Evolutionary conservation across 2,329 filamentous ascomycete species (phyloP).

Genomic region (Xylariales sp.): DNA sequence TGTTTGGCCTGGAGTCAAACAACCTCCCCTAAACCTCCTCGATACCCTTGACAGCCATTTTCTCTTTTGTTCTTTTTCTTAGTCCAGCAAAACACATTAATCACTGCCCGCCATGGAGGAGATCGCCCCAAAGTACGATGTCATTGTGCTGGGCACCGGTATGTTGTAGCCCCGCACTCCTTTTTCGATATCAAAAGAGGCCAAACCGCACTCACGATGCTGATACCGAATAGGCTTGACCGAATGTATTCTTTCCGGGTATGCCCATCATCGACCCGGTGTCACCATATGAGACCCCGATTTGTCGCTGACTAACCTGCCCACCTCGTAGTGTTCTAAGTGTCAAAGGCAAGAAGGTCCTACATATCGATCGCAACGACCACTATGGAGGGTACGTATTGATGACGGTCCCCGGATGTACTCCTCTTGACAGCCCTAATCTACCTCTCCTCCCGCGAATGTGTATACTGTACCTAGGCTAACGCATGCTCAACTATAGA

Average conservation of each 20-base stretch:
- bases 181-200: slow-evolving; percentile 18
- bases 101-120: slow-evolving; percentile 81
- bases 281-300: slow-evolving; percentile 21
- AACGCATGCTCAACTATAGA: slow-evolving; percentile 59
- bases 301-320: slow-evolving; percentile 19
- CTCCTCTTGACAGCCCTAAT: slow-evolving; percentile 29
- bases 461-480: slow-evolving; percentile 28
- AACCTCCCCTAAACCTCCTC: slow-evolving; percentile 13
- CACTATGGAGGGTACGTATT: slow-evolving; percentile 92
- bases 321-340: slow-evolving; percentile 78
- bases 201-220: slow-evolving; percentile 25
- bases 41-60: slow-evolving; percentile 40
- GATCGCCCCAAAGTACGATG: slow-evolving; percentile 98
- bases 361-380: slow-evolving; percentile 98
- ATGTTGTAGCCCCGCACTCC: slow-evolving; percentile 56
- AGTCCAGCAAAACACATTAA: slow-evolving; percentile 39
- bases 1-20: slow-evolving; percentile 45
- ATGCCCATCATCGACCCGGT: slow-evolving; percentile 51
- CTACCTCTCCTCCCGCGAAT: slow-evolving; percentile 44
- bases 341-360: slow-evolving; percentile 98
- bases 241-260: slow-evolving; percentile 99
- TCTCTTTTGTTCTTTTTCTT: slow-evolving; percentile 39
- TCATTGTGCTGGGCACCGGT: slow-evolving; percentile 98
- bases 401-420: slow-evolving; percentile 20
- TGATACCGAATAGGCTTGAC: slow-evolving; percentile 76